Base-by-base conservation (phyloP, 306 rosid species). In the Amphicarpaea edgeworthii region DNA sequence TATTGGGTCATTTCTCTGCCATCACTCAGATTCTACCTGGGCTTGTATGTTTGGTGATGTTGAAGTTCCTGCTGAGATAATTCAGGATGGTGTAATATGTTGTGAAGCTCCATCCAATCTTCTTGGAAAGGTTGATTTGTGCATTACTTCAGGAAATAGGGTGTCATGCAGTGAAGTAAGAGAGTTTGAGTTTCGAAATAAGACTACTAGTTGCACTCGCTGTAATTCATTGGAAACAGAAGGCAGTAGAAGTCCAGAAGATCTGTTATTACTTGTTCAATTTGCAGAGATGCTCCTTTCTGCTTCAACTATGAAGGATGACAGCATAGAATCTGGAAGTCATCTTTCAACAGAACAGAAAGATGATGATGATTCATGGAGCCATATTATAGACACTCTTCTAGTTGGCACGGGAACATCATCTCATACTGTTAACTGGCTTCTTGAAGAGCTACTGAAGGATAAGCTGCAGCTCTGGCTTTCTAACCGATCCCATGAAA, bases 81-180 rank as follows among this genome's bases (percentile, higher is more conserved):
- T 96, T 83, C 98, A 88, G 82, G 92, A 87, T 40, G 98, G 98
- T 5, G 90, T 90, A 43, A 70, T 92, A 63, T 28, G 87, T 61
- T 92, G 98, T 73, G 90, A 89, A 88, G 90, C 98, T 80, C 99
- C 99, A 51, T 79, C 90, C 59, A 78, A 43, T 79, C 85, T 77
- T 72, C 81, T 86, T 14, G 97, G 97, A 77, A 92, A 90, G 87
- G 93, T 92, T 53, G 70, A 91, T 82, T 70, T 96, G 45, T 96
- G 91, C 85, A 61, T 96, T 70, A 89, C 99, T 50, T 86, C 93
- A 24, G 92, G 97, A 69, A 90, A 92, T 78, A 84, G 86, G 62
- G 89, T 85, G 70, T 80, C 96, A 34, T 96, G 99, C 90, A 96
- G 99, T 87, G 97, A 96, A 81, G 76, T 90, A 69, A 89, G 88